Evolutionary conservation across 768 basidiomycete genomes (phyloP), one percentile per base, ranked within the genome.

Genomic region (Brasilioporus rufonigricans): DNA sequence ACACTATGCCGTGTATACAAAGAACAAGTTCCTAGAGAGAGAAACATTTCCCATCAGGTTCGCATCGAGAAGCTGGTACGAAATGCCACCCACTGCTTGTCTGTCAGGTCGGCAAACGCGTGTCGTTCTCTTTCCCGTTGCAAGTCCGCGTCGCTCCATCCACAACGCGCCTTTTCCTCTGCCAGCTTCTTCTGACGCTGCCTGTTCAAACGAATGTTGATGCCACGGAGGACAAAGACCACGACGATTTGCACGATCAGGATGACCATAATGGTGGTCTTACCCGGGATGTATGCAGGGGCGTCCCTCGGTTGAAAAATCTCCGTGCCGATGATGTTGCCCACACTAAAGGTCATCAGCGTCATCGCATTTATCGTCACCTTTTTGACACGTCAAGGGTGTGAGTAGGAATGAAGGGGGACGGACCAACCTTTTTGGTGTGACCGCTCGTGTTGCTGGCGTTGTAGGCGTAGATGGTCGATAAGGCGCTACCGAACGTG

Each of bases 321-420:
- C 63, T 82, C 78, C 0, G 82, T 77, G 6, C 86, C 86, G 52
- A 84, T 74, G 44, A 85, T 82, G 61, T 86, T 86, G 18, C 85
- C 82, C 19, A 82, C 56, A 45, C 76, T 75, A 62, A 85, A 84
- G 0, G 80, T 69, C 5, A 76, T 74, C 21, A 85, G 67, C 3
- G 82, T 85, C 76, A 84, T 73, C 5, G 82, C 79, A 51, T 85
- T 85, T 59, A 85, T 76, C 2, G 84, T 85, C 56, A 81, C 79
- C 71, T 65, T 51, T 62, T 49, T 70, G 53, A 27, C 26, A 24
- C 26, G 44, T 50, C 41, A 26, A 19, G 40, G 32, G 27, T 26
- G 35, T 44, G 39, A 33, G 26, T 38, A 38, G 8, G 18, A 33
- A 50, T 50, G 5, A 26, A n/a, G 10, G 14, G 2, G 11, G 14